Evolutionary conservation across 352 stramenopile species (phyloP), one percentile per base, ranked within the genome.

Genomic region (Elongisporangium prolatum): DNA sequence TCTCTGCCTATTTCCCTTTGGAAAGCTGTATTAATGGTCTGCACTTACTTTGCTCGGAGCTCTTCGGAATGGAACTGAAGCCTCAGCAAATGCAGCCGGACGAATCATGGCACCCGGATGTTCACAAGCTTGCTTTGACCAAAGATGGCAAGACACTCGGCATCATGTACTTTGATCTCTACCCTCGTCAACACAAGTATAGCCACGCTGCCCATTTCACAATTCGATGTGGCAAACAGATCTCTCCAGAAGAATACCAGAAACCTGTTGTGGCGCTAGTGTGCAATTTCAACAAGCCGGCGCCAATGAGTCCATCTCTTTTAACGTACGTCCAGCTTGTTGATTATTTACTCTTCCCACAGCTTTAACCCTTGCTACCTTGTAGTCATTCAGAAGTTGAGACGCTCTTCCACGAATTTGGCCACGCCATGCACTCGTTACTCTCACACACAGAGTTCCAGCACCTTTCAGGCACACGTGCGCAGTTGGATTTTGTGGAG

Each of bases 321-420:
- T 55, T 95, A 52, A 87, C 79, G 77, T 82, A 76, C 24, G 69
- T 68, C 20, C 20, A 50, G 25, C 47, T 44, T 34, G 3, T 59
- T 50, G n/a, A 8, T 16, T 40, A 20, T 6, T n/a, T 5, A 50
- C 0, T 25, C 17, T 13, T n/a, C n/a, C n/a, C n/a, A n/a, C n/a
- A n/a, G n/a, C n/a, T n/a, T n/a, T n/a, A n/a, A n/a, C n/a, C n/a
- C n/a, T n/a, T n/a, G n/a, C n/a, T n/a, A n/a, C n/a, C n/a, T 64
- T 44, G n/a, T 61, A 86, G 74, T 7, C 96, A 99, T 64, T 88
- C 86, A 0, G 96, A 99, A 72, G 91, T 98, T 11, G 95, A 99
- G 80, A 99, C 97, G 8, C 80, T 99, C 5, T 98, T 98, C 67
- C 97, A 99, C 65, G 97, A 99, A 75, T 99, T 98, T 65, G 97